Percentiles rank a stretch among this genome's conserved stretches.
Conservation (phyloP, 805 yeast genomes). For the Ogataea trehalophila region DNA sequence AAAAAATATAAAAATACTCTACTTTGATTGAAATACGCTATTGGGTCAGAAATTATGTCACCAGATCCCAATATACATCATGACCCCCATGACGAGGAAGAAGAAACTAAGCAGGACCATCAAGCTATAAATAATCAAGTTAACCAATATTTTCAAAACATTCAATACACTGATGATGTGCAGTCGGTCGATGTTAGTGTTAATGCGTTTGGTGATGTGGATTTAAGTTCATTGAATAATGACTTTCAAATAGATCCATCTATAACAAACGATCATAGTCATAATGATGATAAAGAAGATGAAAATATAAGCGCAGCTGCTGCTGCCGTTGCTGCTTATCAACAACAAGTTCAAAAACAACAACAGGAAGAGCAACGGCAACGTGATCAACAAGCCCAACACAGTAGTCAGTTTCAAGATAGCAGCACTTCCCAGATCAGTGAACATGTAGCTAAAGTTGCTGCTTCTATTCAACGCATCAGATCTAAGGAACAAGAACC, state of each 20-base stretch:
- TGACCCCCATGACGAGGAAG: background rate
- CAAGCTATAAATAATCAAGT: constrained; percentile 25
- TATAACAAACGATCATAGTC: constrained; percentile 9
- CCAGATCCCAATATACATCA: background rate
- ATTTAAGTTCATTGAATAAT: constrained; percentile 18
- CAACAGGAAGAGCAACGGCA: constrained; percentile 2
- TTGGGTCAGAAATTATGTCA: background rate
- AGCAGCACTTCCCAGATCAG: background rate
- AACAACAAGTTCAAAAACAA: constrained; percentile 8
- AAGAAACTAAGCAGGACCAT: constrained; percentile 21
- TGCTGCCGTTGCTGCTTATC: constrained; percentile 22
- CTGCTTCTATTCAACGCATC: background rate
- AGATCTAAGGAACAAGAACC: background rate
- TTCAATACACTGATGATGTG: constrained; percentile 21
- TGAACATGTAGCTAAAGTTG: background rate
- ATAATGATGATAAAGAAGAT: constrained; percentile 7
- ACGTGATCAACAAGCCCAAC: background rate
- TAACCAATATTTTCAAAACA: constrained; percentile 24
- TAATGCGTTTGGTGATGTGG: constrained; percentile 21
- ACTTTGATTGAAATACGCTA: background rate
- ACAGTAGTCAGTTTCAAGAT: too few species aligned
- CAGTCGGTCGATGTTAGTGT: constrained; percentile 12
- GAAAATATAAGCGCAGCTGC: constrained; percentile 18
- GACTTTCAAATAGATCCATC: constrained; percentile 26
- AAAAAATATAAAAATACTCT: background rate